Evolutionary conservation across 495 filamentous ascomycete species (phyloP), one percentile per base, ranked within the genome.

Genomic region (Penicillium chermesinum): DNA sequence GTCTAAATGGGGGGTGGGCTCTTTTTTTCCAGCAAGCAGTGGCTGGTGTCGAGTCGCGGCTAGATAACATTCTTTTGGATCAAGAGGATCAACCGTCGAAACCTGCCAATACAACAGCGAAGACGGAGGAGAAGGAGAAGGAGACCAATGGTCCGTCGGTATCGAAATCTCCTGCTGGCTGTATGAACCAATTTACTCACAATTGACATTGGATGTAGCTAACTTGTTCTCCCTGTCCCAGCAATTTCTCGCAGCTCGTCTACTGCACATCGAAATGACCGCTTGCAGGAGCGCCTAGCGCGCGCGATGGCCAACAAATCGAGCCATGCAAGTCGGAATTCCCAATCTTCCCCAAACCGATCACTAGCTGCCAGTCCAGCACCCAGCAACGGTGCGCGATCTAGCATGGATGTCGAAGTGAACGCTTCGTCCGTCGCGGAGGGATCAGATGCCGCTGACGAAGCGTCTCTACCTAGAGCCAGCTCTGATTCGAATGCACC

Each of bases 51-150:
- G 93, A 99, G 69, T 94, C 91, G 48, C 82, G 87, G 39, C 75
- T 99, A 34, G 93, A 99, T 64, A 87, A 79, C 39, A 96, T 99
- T 44, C 75, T 99, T 49, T 83, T 90, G 48, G 91, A 95, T 34
- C 79, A 83, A 25, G 82, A 87, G 14, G 78, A 67, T 7, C 57
- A 59, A 41, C 57, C 70, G 21, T 17, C 27, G 16, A 67, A 58
- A 43, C 48, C 38, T 21, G 38, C 54, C 14, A 47, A 58, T 16
- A 16, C 57, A 38, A 30, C 25, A 30, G 4, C 10, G 10, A 67
- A 65, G 36, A 20, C 55, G 13, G 58, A 56, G 13, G 59, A 63
- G 15, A 32, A 15, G 10, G 48, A n/a, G n/a, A 57, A n/a, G 50
- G 34, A n/a, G n/a, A n/a, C n/a, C 15, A 43, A 41, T 1, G 46